Evolutionary conservation across 805 yeast genomes (phyloP), one percentile per base, ranked within the genome.

Genomic region (Scheffersomyces amazonensis): DNA sequence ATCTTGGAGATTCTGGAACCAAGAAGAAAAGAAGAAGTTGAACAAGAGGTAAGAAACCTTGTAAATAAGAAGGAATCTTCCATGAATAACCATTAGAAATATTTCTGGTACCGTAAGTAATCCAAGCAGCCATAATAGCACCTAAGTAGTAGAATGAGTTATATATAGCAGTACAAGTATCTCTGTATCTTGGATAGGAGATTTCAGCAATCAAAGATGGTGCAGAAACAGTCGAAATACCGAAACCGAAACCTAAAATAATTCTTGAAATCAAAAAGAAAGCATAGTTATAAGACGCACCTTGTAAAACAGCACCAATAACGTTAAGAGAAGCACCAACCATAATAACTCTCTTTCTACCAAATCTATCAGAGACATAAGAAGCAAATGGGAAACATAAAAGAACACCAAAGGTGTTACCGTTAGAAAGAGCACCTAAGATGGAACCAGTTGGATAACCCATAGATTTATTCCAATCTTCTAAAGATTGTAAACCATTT

Each of bases 21-120:
- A 53, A 45, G 56, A 53, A 66, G 32, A 71, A 42, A 20, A 66
- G 49, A 3, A 44, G 2, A 8, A 64, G 15, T 49, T 74, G 79
- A 16, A 71, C 15, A 2, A 67, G 16, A 2, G 83, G 80, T 44
- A 72, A 58, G 16, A 63, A 50, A 30, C 71, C 76, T 56, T 78
- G 83, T 31, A 78, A 42, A 35, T 65, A 65, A 10, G 78, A 64
- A 28, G 83, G 83, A 37, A 77, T 60, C 57, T 78, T 73, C 82
- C 82, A 78, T 18, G 69, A 59, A 66, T 70, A 69, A 28, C 58
- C 50, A 33, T 31, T 45, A 9, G 44, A 28, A 13, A 63, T 41
- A 16, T 49, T 43, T 36, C 64, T 54, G n/a, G 76, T 62, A 50
- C 79, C 81, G 44, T 62, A 74, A 2, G 77, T 63, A 34, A 69